phyloP scores from a whole-genome alignment of 73 alveolate species.

The Urostyla sp. region DNA sequence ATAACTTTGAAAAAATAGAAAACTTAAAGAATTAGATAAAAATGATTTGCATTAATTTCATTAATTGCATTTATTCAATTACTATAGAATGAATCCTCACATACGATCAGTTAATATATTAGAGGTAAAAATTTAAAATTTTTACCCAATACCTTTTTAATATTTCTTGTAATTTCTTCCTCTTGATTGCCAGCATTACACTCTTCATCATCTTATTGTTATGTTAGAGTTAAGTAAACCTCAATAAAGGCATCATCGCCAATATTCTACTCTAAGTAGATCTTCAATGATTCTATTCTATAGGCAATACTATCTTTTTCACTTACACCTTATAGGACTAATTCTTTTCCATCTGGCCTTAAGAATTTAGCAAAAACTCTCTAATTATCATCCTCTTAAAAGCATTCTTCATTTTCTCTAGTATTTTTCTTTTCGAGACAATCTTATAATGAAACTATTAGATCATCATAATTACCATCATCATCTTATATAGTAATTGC shows the following conservation, averaged over 20 bases:
- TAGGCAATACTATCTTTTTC: constrained; percentile 80
- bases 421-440: too few species aligned
- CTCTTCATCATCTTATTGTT: constrained; percentile 8
- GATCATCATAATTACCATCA: too few species aligned
- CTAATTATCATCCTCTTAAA: constrained; percentile 53
- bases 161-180: too few species aligned
- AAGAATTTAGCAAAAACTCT: constrained; percentile 50
- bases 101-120: constrained; percentile 88
- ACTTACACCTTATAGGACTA: constrained; percentile 60
- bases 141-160: too few species aligned
- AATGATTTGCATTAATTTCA: neutral
- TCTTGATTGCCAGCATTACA: constrained; percentile 67
- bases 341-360: constrained; percentile 29
- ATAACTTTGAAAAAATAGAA: neutral
- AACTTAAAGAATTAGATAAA: too few species aligned
- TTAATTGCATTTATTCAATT: neutral
- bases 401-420: constrained; percentile 43
- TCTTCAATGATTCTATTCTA: constrained; percentile 86
- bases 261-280: constrained; percentile 76
- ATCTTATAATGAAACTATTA: too few species aligned
- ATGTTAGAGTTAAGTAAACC: constrained; percentile 70
- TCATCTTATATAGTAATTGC: too few species aligned
- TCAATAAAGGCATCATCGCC: constrained; percentile 78
- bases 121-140: constrained; percentile 78
- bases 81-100: constrained; percentile 91